Percentiles rank a stretch among this genome's conserved stretches.
These are phyloP conservation scores for Cercospora sp. DNA, from an alignment of 2,329 filamentous ascomycete genomes.

Conservation along the genomic window DNA sequence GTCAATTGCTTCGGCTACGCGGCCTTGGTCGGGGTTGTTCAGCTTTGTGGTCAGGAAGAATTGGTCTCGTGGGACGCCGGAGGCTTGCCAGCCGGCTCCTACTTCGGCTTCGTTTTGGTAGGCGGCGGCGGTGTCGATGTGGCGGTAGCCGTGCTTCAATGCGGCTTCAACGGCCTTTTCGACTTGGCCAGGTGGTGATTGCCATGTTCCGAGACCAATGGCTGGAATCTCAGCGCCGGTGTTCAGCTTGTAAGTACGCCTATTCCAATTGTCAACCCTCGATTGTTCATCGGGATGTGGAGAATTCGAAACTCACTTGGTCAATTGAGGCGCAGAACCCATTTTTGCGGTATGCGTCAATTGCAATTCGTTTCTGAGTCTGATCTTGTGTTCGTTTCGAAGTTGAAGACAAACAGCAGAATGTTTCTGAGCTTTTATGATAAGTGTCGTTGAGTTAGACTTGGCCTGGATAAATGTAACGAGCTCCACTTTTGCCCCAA, in stretches of 20 bases:
- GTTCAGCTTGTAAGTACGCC: constrained; percentile 51
- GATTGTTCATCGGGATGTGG: background rate
- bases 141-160: constrained; percentile 57
- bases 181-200: constrained; percentile 69
- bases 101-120: constrained; percentile 79
- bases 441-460: constrained; percentile 13
- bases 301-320: constrained; percentile 8
- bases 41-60: constrained; percentile 82
- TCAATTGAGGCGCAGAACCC: constrained; percentile 47
- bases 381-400: background rate
- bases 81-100: constrained; percentile 68
- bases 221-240: constrained; percentile 74
- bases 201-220: constrained; percentile 77
- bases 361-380: background rate
- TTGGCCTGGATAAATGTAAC: constrained; percentile 9
- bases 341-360: constrained; percentile 10
- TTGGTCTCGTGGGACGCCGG: constrained; percentile 63
- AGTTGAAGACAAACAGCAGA: background rate
- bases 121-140: constrained; percentile 69
- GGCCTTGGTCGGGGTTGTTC: constrained; percentile 75
- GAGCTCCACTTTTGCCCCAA: background rate
- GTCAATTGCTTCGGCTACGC: constrained; percentile 62
- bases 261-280: background rate
- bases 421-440: background rate
- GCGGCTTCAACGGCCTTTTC: constrained; percentile 69